phyloP scores from a whole-genome alignment of 2,329 filamentous ascomycete species.

The Aspergillus sp. region DNA sequence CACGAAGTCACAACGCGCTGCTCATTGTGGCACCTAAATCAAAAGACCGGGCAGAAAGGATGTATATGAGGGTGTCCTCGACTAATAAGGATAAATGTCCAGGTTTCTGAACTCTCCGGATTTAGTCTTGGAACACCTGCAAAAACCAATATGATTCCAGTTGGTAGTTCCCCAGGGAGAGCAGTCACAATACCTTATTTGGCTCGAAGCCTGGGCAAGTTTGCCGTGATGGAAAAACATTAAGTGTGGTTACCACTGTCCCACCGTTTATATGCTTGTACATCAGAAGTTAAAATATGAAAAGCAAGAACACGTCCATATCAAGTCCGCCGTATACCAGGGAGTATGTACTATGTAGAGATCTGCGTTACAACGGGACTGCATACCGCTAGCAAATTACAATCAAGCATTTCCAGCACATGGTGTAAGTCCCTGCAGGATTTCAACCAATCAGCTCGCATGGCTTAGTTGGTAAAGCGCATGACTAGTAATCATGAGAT shows the following conservation, averaged over 20 bases:
- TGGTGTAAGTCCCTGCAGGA: not conserved
- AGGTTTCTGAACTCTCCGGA: fast-evolving
- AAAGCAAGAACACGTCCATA: no score
- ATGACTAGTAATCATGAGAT: not conserved
- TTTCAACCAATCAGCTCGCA: not conserved
- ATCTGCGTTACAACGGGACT: not conserved
- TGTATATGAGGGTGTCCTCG: not conserved
- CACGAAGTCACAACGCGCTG: not conserved
- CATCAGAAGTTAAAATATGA: no score
- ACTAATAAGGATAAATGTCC: no score
- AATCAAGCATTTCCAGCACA: not conserved
- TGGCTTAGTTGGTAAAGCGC: not conserved
- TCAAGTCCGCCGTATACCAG: no score
- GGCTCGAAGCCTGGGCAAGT: no score
- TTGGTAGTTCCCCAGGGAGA: no score
- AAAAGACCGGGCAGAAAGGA: not conserved
- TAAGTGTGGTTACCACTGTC: no score
- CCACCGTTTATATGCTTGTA: no score
- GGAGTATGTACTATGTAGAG: not conserved
- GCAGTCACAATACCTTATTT: no score
- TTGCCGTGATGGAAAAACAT: no score
- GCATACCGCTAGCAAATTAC: not conserved
- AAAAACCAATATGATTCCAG: no score
- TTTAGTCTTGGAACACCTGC: no score
- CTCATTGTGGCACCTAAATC: not conserved